These are phyloP conservation scores for Capsella bursapastoris DNA, from an alignment of 345 rosid species.

Conservation along the genomic window DNA sequence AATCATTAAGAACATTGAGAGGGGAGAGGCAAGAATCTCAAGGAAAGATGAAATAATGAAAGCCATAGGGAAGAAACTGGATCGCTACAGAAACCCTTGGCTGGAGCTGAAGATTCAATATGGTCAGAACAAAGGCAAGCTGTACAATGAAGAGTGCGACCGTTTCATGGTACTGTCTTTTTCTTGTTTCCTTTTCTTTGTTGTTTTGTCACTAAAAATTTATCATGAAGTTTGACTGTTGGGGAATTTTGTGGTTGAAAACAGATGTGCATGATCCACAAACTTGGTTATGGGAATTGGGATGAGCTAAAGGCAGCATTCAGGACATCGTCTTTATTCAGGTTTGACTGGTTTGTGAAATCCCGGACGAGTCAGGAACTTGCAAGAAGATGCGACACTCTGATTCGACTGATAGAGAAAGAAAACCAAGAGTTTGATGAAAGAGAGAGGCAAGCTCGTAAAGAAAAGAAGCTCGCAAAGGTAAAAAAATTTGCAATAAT, in stretches of 20 bases:
- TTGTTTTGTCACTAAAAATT: not conserved
- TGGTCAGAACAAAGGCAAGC: constrained; percentile 97
- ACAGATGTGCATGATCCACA: constrained; percentile 99
- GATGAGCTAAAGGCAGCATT: constrained; percentile 98
- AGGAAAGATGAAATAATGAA: constrained; percentile 99
- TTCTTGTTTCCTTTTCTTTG: not conserved
- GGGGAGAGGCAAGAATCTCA: constrained; percentile 97
- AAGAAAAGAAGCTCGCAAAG: constrained; percentile 99
- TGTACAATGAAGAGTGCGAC: constrained; percentile 97
- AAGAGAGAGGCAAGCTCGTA: constrained; percentile 97
- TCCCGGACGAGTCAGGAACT: constrained; percentile 99
- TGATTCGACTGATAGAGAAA: constrained; percentile 93
- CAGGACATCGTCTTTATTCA: constrained; percentile 87
- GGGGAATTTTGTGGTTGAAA: constrained; percentile 5
- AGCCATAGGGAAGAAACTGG: constrained; percentile 97
- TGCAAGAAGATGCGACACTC: constrained; percentile 95
- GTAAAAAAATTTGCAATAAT: constrained; percentile 39
- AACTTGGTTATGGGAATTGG: constrained; percentile 99
- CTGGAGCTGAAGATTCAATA: constrained; percentile 96
- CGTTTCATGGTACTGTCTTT: constrained; percentile 72
- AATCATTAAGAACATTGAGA: constrained; percentile 94
- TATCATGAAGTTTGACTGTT: not conserved
- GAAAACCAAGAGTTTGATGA: constrained; percentile 98
- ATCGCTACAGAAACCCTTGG: constrained; percentile 99
- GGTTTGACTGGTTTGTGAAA: constrained; percentile 99